Evolutionary conservation across 2,329 filamentous ascomycete species (phyloP).

Genomic region (Colletotrichum horii): DNA sequence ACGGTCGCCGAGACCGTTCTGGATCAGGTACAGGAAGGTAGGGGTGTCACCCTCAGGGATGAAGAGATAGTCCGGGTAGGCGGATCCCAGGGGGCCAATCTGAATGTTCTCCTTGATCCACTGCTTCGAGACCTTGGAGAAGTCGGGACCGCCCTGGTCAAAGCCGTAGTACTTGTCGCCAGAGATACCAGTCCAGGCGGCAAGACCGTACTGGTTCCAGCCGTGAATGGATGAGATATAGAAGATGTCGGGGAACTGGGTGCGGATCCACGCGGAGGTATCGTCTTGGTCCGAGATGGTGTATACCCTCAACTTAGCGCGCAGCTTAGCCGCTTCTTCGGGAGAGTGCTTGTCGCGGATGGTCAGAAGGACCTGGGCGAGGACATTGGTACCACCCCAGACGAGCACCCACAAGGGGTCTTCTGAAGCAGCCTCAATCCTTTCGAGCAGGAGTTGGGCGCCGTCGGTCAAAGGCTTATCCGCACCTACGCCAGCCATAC

Average conservation of each 20-base stretch:
- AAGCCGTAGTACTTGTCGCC: constrained; percentile 37
- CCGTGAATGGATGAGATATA: constrained; percentile 62
- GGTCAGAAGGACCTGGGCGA: constrained; percentile 53
- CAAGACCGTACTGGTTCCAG: constrained; percentile 59
- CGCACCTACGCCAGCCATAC: constrained; percentile 33
- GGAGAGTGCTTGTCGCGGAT: constrained; percentile 31
- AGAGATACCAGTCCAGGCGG: constrained; percentile 61
- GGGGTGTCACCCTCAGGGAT: constrained; percentile 62
- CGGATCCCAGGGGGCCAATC: constrained; percentile 46
- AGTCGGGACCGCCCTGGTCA: constrained; percentile 50
- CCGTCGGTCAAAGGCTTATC: constrained; percentile 40
- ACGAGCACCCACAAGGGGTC: constrained; percentile 55
- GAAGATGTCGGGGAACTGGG: constrained; percentile 57
- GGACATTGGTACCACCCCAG: constrained; percentile 59
- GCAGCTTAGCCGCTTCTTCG: constrained; percentile 37
- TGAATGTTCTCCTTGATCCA: constrained; percentile 62
- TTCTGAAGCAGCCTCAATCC: constrained; percentile 29
- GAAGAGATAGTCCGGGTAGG: constrained; percentile 52
- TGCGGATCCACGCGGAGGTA: constrained; percentile 59
- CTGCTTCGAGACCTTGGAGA: constrained; percentile 48
- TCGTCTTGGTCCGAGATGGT: constrained; percentile 66
- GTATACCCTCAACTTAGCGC: constrained; percentile 53
- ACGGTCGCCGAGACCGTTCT: constrained; percentile 50
- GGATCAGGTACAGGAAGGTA: constrained; percentile 52
- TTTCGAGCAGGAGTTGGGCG: constrained; percentile 44